A percentile compares a stretch with the other conserved stretches of the same genome.
These are phyloP conservation scores for Sphagnum magellanicum DNA, from an alignment of 228 moss, liverwort and hornwort genomes.

Conservation along the genomic window DNA sequence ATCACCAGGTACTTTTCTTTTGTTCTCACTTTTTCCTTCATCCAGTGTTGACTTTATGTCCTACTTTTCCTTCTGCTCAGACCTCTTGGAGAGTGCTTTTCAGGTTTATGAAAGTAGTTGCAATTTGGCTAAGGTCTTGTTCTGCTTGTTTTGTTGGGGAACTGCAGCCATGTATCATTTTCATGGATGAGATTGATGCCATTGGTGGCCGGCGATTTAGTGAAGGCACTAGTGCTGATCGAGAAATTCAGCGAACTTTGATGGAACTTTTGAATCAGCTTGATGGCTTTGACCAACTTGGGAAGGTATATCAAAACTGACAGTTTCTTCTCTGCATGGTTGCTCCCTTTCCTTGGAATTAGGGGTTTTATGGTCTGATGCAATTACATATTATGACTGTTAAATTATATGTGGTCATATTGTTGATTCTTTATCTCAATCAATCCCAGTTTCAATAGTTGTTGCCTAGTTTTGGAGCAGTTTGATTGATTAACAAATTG, in stretches of 20 bases:
- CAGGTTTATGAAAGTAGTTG: neutral
- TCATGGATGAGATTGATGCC: constrained; percentile 99
- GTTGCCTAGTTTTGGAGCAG: neutral
- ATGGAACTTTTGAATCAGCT: constrained; percentile 99
- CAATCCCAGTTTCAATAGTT: neutral
- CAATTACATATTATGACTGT: too few relatives aligned
- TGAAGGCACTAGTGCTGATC: constrained; percentile 98
- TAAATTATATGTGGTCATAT: too few relatives aligned
- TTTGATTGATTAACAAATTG: neutral
- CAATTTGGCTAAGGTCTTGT: neutral
- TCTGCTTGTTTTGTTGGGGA: neutral
- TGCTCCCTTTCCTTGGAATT: neutral
- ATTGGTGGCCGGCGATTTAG: constrained; percentile 95
- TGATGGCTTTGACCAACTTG: constrained; percentile 96
- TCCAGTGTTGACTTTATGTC: neutral
- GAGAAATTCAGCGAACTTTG: constrained; percentile 93
- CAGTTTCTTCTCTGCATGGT: neutral
- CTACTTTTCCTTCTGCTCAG: neutral
- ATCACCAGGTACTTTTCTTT: constrained; percentile 64
- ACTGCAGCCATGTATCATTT: constrained; percentile 94
- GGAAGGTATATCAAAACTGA: constrained; percentile 52
- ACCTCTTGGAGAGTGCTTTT: too few relatives aligned
- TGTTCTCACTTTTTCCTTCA: neutral
- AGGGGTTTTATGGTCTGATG: too few relatives aligned
- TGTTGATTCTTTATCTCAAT: too few relatives aligned